phyloP scores from a whole-genome alignment of 495 filamentous ascomycete genomes.

The Talaromyces adpressus region DNA sequence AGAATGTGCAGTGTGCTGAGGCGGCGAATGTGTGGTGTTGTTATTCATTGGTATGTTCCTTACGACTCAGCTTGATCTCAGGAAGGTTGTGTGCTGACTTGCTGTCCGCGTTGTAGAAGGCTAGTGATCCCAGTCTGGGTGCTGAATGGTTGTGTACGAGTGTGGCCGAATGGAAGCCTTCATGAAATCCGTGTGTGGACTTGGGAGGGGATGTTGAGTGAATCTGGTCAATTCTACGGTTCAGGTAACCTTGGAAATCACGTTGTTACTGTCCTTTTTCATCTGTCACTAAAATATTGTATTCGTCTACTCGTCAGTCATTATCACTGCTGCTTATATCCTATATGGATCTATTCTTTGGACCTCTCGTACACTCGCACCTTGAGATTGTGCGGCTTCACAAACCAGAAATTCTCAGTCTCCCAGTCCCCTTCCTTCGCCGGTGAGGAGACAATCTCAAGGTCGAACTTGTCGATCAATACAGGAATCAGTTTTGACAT shows the following conservation, averaged over 20 bases:
- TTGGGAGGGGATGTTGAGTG: conserved; percentile 2
- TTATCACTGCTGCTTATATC: neutral
- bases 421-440: conserved; percentile 23
- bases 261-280: neutral
- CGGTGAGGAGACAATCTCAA: conserved; percentile 27
- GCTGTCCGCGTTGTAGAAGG: neutral
- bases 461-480: conserved; percentile 24
- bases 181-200: neutral
- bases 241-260: neutral
- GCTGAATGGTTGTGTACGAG: conserved; percentile 6
- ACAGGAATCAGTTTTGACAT: conserved; percentile 43
- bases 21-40: conserved; percentile 8
- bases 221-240: neutral
- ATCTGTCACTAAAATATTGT: neutral
- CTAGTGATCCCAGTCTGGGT: neutral
- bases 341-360: neutral
- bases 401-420: conserved; percentile 42
- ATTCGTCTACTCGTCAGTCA: neutral
- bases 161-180: conserved; percentile 20
- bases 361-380: neutral
- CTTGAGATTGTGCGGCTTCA: conserved; percentile 33
- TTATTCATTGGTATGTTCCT: conserved; percentile 1
- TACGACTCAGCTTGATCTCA: neutral
- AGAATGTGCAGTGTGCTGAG: conserved; percentile 6
- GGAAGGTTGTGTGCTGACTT: neutral